phyloP scores from a whole-genome alignment of 192 early-diverging fungal species.

The Entomortierella chlamydospora region DNA sequence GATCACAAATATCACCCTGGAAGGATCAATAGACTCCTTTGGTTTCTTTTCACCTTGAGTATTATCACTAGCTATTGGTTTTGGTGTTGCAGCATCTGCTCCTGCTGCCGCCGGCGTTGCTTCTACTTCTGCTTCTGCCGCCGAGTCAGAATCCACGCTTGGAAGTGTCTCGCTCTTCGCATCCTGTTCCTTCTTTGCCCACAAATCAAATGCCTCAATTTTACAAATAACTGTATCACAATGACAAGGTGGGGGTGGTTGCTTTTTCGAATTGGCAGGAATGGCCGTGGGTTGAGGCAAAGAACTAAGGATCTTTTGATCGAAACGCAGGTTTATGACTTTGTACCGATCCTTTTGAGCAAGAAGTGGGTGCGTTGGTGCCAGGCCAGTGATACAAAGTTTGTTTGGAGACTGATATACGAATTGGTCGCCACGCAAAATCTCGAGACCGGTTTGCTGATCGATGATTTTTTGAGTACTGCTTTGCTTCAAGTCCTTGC shows the following conservation, averaged over 20 bases:
- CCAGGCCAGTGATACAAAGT: slow-evolving; percentile 40
- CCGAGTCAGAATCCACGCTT: too few relatives aligned
- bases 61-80: background rate
- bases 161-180: background rate
- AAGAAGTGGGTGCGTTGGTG: slow-evolving; percentile 41
- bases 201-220: slow-evolving; percentile 36
- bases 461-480: slow-evolving; percentile 28
- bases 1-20: slow-evolving; percentile 42
- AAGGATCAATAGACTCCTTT: slow-evolving; percentile 36
- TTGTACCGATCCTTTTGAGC: slow-evolving; percentile 27
- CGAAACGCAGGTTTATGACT: slow-evolving; percentile 35
- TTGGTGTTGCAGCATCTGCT: background rate
- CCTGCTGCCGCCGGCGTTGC: background rate
- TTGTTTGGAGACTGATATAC: slow-evolving; percentile 55
- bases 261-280: slow-evolving; percentile 45
- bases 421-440: slow-evolving; percentile 39
- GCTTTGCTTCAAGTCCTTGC: slow-evolving; percentile 17
- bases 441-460: slow-evolving; percentile 22
- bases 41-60: background rate
- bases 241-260: slow-evolving; percentile 35
- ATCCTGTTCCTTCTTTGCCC: background rate
- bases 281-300: slow-evolving; percentile 40
- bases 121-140: slow-evolving; percentile 7
- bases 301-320: slow-evolving; percentile 12
- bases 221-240: slow-evolving; percentile 42